Base-by-base conservation (phyloP, 352 stramenopile species). In the Phytopythium kandeliae region DNA sequence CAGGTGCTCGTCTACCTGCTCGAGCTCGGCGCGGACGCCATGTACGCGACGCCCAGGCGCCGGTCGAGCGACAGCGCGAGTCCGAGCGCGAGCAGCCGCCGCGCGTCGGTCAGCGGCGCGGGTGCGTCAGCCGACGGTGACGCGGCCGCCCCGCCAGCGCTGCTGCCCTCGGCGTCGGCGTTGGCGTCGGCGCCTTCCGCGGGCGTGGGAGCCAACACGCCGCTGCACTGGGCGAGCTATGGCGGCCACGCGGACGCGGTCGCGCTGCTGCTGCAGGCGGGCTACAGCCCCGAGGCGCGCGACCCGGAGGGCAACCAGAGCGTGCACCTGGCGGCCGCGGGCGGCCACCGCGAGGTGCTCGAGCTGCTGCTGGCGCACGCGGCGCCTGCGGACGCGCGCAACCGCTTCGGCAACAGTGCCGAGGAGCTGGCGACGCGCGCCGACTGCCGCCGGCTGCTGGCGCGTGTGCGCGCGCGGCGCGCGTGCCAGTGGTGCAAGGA, bases 211-310 rank as follows among this genome's bases (percentile, higher is more conserved):
- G 61, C 48, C 45, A 90, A 89, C 49, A 93, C 80, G 12, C 85
- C 85, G 12, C 59, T 95, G 35, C 85, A 95, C 51, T 95, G 85
- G 85, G 78, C 81, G n/a, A 85, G 78, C 63, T 95, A 95, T 63
- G 85, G 84, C 45, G 82, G 80, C 19, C 78, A 93, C 41, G 51
- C 63, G 31, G 65, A 86, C 55, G 72, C 88, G 24, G 75, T 90
- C 21, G 69, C 65, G 11, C 59, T 88, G 36, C 63, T 95, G 22
- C 58, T 95, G 22, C 74, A 79, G 38, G 71, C 67, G 24, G 82
- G 78, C 16, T 93, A 87, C 56, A 74, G 67, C 10, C 59, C 75
- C 15, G 78, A 90, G 58, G 77, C 79, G 54, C 60, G 59, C 10
- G 82, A 95, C 55, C 62, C 72, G 13, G 70, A 80, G 21, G 85